Percentiles rank a stretch among this genome's conserved stretches.
These are phyloP conservation scores for Trichoderma semiorbis DNA, from an alignment of 2,329 filamentous ascomycete species.

Conservation along the genomic window DNA sequence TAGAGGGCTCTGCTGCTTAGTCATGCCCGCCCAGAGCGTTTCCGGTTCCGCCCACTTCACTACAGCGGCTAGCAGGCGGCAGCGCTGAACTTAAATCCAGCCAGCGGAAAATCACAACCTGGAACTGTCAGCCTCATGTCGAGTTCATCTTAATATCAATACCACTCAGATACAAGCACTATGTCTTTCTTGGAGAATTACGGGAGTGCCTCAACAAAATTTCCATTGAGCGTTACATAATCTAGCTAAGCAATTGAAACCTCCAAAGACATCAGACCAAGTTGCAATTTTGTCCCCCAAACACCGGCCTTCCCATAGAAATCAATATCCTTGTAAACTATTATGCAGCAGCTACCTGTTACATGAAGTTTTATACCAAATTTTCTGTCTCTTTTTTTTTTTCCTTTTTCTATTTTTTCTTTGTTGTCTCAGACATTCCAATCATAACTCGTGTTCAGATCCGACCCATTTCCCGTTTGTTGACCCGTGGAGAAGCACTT, in stretches of 20 bases:
- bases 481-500: slow-evolving; percentile 45
- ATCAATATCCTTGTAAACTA: slow-evolving; percentile 7
- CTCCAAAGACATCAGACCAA: not conserved
- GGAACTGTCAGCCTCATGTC: no score
- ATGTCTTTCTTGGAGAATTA: not conserved
- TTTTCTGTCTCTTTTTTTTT: not conserved
- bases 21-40: slow-evolving; percentile 1
- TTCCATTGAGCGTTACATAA: not conserved
- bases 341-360: slow-evolving; percentile 13
- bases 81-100: slow-evolving; percentile 5
- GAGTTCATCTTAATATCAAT: not conserved
- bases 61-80: not conserved
- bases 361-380: slow-evolving; percentile 16
- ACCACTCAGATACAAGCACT: not conserved
- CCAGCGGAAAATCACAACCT: not conserved
- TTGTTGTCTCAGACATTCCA: slow-evolving; percentile 19
- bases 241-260: not conserved
- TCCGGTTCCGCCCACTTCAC: not conserved
- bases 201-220: not conserved
- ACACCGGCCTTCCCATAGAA: not conserved
- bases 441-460: slow-evolving; percentile 26
- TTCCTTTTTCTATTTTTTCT: not conserved
- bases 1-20: slow-evolving; percentile 20
- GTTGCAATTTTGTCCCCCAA: not conserved
- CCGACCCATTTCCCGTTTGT: slow-evolving; percentile 34